A percentile compares a stretch with the other conserved stretches of the same genome.
phyloP scores from a whole-genome alignment of 345 rosid genomes.

The Carallia pectinifolia region DNA sequence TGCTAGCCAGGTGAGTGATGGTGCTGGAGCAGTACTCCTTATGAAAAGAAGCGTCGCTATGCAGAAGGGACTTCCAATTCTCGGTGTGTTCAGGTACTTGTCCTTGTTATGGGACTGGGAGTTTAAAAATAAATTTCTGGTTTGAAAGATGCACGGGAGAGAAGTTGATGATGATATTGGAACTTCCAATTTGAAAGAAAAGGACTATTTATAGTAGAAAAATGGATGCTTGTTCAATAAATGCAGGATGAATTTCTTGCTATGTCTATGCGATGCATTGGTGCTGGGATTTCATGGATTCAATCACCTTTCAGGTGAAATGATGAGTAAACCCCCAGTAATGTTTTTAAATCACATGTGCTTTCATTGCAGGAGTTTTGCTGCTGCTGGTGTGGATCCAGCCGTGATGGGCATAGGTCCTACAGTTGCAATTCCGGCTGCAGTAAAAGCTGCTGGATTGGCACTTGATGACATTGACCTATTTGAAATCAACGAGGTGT shows the following conservation, averaged over 20 bases:
- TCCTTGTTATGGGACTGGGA: neutral
- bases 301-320: too few species aligned
- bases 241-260: too few species aligned
- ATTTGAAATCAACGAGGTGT: conserved; percentile 93
- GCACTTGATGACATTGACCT: conserved; percentile 62
- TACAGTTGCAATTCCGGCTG: conserved; percentile 90
- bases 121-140: too few species aligned
- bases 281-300: too few species aligned
- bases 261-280: too few species aligned
- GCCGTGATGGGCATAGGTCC: conserved; percentile 96
- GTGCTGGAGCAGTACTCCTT: conserved; percentile 92
- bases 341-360: too few species aligned
- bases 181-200: too few species aligned
- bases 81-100: conserved; percentile 81
- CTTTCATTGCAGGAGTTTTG: conserved; percentile 61
- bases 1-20: conserved; percentile 97
- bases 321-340: too few species aligned
- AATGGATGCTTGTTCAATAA: too few species aligned
- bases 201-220: too few species aligned
- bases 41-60: conserved; percentile 84
- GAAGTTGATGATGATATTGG: too few species aligned
- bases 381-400: conserved; percentile 95
- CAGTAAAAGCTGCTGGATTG: conserved; percentile 78
- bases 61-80: conserved; percentile 87
- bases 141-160: too few species aligned